Evolutionary conservation across 1,139 yeast species (phyloP).

Genomic region (Suhomyces chickasaworum): DNA sequence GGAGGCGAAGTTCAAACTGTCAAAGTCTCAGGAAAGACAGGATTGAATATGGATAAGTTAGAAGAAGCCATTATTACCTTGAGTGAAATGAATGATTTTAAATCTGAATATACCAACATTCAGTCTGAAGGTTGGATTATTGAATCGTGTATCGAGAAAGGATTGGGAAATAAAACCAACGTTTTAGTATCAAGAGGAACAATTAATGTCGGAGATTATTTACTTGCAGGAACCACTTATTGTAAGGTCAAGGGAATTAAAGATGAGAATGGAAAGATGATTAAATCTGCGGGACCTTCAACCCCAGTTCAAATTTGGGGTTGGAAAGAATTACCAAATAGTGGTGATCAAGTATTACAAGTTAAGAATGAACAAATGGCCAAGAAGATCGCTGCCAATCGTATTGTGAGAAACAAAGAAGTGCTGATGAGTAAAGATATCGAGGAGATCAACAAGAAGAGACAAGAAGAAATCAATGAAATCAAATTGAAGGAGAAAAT

Average conservation of each 20-base stretch:
- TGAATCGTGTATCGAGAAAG: slow-evolving; percentile 81
- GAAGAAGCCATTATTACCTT: slow-evolving; percentile 88
- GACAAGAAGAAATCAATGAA: slow-evolving; percentile 49
- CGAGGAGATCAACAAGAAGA: slow-evolving; percentile 64
- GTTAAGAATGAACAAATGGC: slow-evolving; percentile 75
- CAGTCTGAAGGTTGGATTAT: slow-evolving; percentile 86
- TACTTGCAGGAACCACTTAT: slow-evolving; percentile 85
- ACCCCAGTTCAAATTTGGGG: slow-evolving; percentile 92
- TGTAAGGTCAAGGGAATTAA: slow-evolving; percentile 84
- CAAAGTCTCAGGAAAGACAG: slow-evolving; percentile 83
- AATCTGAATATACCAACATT: slow-evolving; percentile 58
- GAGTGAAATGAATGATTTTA: slow-evolving; percentile 79
- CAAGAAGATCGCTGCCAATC: slow-evolving; percentile 69
- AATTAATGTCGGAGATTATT: slow-evolving; percentile 63
- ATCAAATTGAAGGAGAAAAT: slow-evolving; percentile 53
- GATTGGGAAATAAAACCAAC: slow-evolving; percentile 86
- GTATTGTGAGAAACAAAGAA: slow-evolving; percentile 58
- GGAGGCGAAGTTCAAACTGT: slow-evolving; percentile 97
- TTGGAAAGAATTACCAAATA: slow-evolving; percentile 91
- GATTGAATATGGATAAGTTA: slow-evolving; percentile 78
- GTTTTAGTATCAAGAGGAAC: slow-evolving; percentile 81
- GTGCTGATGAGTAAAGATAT: slow-evolving; percentile 67
- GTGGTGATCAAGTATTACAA: slow-evolving; percentile 84
- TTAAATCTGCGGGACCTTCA: slow-evolving; percentile 79
- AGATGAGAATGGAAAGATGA: slow-evolving; percentile 67